Conservation (phyloP, 148 eudicot species). For the Linanthus parryae region DNA sequence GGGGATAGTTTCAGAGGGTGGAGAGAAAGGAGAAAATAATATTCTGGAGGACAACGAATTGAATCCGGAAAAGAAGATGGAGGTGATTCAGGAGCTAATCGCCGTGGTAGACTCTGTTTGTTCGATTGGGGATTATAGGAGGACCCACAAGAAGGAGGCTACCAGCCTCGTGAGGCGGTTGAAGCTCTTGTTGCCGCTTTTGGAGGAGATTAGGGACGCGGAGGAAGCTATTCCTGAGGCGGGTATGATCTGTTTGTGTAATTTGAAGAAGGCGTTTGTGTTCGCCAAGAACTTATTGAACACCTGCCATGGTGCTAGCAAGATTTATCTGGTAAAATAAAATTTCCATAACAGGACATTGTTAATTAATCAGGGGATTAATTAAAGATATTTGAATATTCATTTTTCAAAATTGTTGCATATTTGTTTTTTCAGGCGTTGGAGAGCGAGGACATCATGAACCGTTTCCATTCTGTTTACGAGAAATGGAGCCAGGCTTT, state of each 20-base stretch:
- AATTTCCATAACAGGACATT: too few species aligned
- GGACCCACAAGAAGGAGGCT: conserved; percentile 60
- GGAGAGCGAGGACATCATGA: conserved; percentile 55
- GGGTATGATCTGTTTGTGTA: conserved; percentile 25
- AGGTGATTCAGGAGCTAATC: conserved; percentile 11
- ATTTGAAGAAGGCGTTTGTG: conserved; percentile 38
- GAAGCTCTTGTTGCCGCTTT: conserved; percentile 44
- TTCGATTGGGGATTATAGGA: conserved; percentile 43
- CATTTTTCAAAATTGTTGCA: too few species aligned
- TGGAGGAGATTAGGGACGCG: conserved; percentile 60
- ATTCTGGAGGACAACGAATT: background rate
- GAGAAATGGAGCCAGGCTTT: conserved; percentile 47
- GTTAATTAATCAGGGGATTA: too few species aligned
- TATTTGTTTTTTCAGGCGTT: conserved; percentile 38
- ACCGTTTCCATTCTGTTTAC: conserved; percentile 46
- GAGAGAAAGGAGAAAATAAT: background rate
- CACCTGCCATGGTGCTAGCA: conserved; percentile 63
- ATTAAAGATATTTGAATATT: too few species aligned
- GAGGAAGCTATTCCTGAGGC: conserved; percentile 22
- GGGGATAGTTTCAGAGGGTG: background rate
- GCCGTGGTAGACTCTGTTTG: conserved; percentile 35
- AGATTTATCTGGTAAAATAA: conserved; percentile 82
- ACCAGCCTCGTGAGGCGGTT: conserved; percentile 42
- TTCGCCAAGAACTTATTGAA: conserved; percentile 50
- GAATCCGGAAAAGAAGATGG: conserved; percentile 7